phyloP scores from a whole-genome alignment of 2,329 filamentous ascomycete species.

The Hirsutella rhossiliensis region DNA sequence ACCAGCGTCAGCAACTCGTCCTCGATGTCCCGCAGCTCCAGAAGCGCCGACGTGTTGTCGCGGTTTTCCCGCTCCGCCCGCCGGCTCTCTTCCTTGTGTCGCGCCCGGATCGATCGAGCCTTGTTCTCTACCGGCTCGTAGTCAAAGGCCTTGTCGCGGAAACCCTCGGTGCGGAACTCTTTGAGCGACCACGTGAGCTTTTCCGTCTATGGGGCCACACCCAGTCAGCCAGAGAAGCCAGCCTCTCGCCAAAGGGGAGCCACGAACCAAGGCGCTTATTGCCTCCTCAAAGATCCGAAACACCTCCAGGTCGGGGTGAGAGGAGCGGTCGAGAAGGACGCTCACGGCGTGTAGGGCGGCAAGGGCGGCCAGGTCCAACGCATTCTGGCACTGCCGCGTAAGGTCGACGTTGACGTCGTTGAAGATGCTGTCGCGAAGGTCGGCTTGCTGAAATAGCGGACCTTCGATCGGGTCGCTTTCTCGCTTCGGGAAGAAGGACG shows the following conservation, averaged over 20 bases:
- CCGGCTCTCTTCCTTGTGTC: conserved; percentile 26
- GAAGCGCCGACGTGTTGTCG: conserved; percentile 48
- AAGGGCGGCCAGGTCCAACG: conserved; percentile 50
- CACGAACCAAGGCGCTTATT: conserved; percentile 43
- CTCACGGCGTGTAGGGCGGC: conserved; percentile 49
- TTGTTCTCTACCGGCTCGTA: conserved; percentile 29
- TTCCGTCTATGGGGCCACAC: conserved; percentile 33
- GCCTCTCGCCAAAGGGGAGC: background rate
- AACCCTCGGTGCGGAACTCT: conserved; percentile 45
- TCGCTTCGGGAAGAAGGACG: conserved; percentile 43
- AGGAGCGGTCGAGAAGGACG: conserved; percentile 45
- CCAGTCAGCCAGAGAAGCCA: background rate
- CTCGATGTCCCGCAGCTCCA: conserved; percentile 52
- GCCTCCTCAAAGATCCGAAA: conserved; percentile 56
- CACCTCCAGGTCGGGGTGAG: conserved; percentile 49
- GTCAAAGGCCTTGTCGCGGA: conserved; percentile 30
- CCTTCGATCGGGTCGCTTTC: conserved; percentile 43
- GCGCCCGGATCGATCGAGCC: conserved; percentile 22
- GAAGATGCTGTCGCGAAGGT: conserved; percentile 51
- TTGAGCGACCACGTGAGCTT: conserved; percentile 51
- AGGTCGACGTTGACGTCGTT: conserved; percentile 55
- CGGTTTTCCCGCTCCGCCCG: conserved; percentile 45
- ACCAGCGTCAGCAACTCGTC: conserved; percentile 48
- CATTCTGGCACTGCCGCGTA: conserved; percentile 48
- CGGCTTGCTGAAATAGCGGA: conserved; percentile 45